Percentiles rank a stretch among this genome's conserved stretches.
phyloP scores from a whole-genome alignment of 805 yeast genomes.

The Ogataea trehalophila region DNA sequence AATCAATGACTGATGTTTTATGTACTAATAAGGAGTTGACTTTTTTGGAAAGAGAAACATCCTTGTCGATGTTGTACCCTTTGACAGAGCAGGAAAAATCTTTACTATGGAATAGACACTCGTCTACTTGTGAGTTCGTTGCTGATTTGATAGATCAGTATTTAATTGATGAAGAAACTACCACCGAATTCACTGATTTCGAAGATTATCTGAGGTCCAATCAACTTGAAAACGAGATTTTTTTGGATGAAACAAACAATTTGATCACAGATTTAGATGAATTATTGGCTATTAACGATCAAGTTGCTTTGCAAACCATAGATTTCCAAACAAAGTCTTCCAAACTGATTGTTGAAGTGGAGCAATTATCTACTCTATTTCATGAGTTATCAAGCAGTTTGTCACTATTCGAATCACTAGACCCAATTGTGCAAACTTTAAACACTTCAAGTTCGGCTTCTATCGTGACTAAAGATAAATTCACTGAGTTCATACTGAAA shows the following conservation, averaged over 20 bases:
- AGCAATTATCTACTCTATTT: conserved; percentile 36
- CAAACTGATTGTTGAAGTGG: conserved; percentile 42
- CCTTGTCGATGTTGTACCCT: conserved; percentile 27
- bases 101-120: conserved; percentile 30
- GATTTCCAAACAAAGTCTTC: conserved; percentile 59
- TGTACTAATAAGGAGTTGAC: not conserved
- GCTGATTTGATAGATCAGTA: conserved; percentile 37
- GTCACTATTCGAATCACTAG: conserved; percentile 63
- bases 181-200: conserved; percentile 33
- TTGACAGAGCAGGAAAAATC: conserved; percentile 35
- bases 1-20: conserved; percentile 4
- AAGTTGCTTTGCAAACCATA: conserved; percentile 56
- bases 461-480: conserved; percentile 57
- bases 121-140: conserved; percentile 37
- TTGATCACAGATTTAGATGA: conserved; percentile 43
- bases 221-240: conserved; percentile 26
- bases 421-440: conserved; percentile 60
- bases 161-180: conserved; percentile 34
- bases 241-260: conserved; percentile 41
- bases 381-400: conserved; percentile 45
- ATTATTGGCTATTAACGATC: conserved; percentile 47
- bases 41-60: not conserved
- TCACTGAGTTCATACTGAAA: conserved; percentile 43
- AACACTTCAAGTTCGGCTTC: conserved; percentile 62
- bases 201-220: conserved; percentile 29